These are phyloP conservation scores for Aspergillus diversus DNA, from an alignment of 495 filamentous ascomycete species.

Conservation along the genomic window DNA sequence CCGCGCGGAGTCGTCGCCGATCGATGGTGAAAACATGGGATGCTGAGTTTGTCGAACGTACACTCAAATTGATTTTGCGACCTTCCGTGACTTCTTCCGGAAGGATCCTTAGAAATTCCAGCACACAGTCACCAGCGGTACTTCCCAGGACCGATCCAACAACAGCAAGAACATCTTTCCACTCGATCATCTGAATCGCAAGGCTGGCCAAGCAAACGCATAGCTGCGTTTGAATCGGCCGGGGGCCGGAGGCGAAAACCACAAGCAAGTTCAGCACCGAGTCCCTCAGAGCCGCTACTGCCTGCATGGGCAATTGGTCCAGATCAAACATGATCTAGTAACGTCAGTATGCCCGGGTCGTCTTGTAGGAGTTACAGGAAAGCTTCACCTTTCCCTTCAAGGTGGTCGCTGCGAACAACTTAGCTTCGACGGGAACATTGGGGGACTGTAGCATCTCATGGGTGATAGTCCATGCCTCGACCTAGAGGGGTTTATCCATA, in stretches of 20 bases:
- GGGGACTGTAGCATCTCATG: conserved; percentile 81
- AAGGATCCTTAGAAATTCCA: conserved; percentile 94
- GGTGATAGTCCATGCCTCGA: conserved; percentile 88
- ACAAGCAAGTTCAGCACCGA: conserved; percentile 80
- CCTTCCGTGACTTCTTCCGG: conserved; percentile 99
- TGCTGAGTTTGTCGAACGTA: conserved; percentile 68
- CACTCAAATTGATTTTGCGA: conserved; percentile 96
- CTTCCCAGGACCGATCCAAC: conserved; percentile 80
- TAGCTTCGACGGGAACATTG: conserved; percentile 74
- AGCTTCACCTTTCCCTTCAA: conserved; percentile 90
- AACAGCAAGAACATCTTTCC: conserved; percentile 88
- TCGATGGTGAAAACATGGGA: conserved; percentile 25
- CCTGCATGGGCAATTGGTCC: conserved; percentile 78
- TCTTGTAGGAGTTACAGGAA: conserved; percentile 15
- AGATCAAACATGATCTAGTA: conserved; percentile 79
- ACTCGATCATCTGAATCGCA: conserved; percentile 92
- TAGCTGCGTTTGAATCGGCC: conserved; percentile 90
- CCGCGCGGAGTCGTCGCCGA: conserved; percentile 26
- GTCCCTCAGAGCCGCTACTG: conserved; percentile 75
- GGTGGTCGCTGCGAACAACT: conserved; percentile 94
- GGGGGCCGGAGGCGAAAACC: conserved; percentile 77
- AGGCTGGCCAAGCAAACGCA: conserved; percentile 92
- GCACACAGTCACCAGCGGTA: conserved; percentile 76
- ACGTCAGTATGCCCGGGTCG: conserved; percentile 33
- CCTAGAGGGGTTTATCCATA: conserved; percentile 45